These are phyloP conservation scores for Haberlea rhodopensis DNA, from an alignment of 257 asterid genomes.

Conservation along the genomic window DNA sequence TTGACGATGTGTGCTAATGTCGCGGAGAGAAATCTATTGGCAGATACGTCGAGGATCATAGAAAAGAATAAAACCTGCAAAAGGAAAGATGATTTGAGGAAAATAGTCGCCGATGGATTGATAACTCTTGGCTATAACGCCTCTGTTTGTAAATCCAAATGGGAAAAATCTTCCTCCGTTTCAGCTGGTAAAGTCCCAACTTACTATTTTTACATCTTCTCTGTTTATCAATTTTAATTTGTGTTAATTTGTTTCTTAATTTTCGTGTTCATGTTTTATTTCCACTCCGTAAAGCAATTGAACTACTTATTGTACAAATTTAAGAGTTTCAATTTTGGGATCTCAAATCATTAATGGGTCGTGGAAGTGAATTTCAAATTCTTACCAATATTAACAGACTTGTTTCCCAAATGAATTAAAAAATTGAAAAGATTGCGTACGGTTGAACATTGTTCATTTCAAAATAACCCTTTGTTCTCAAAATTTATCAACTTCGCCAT, in stretches of 20 bases:
- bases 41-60: constrained; percentile 68
- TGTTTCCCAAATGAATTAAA: not conserved
- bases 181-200: constrained; percentile 66
- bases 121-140: constrained; percentile 63
- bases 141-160: constrained; percentile 77
- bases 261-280: not conserved
- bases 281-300: not conserved
- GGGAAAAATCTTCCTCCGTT: constrained; percentile 74
- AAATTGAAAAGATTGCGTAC: not conserved
- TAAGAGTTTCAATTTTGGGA: not conserved
- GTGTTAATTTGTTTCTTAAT: not conserved
- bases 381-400: not conserved
- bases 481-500: not conserved
- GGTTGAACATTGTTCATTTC: not conserved
- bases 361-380: not conserved
- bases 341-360: not conserved
- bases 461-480: not conserved
- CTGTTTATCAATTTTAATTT: not conserved
- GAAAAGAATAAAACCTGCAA: constrained; percentile 66
- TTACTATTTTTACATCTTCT: not conserved
- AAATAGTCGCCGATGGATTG: constrained; percentile 62
- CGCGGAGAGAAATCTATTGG: constrained; percentile 75
- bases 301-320: not conserved
- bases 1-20: constrained; percentile 66
- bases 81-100: constrained; percentile 63